Evolutionary conservation across 129 eudicot species (phyloP), one percentile per base, ranked within the genome.

Genomic region (Flaveria trinervia): DNA sequence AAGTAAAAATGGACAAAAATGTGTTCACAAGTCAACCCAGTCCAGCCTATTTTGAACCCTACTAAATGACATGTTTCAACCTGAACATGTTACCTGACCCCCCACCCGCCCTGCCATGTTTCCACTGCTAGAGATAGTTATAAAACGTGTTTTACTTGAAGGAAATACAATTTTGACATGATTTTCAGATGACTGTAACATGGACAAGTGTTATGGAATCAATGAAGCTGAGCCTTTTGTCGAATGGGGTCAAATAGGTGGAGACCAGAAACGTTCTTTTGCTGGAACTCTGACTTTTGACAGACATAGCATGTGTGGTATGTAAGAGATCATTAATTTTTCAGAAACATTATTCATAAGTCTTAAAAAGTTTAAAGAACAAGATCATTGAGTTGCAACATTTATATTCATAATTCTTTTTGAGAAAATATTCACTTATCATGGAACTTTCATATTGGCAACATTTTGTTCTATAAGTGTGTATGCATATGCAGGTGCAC

Each of bases 151-250:
- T 39, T 73, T 67, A 43, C 80, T 57, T 44, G 56, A 22, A 22
- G 64, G 54, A n/a, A 43, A 74, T 73, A 43, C 43, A 33, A 9
- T 17, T 77, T 45, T 48, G 50, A 60, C 18, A 54, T 80, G 51
- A 54, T 57, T 62, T 57, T 67, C 57, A 92, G 98, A 89, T 89
- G 96, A 89, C 90, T 66, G 86, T 92, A 46, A 92, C 98, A 9
- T 92, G 98, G 98, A 92, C 93, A 36, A 92, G 93, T 73, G 98
- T 54, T 92, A 92, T 77, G 88, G 84, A 61, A 79, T 92, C 3
- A 22, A 70, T 67, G 92, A 88, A 49, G 93, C 98, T 22, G 76
- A 55, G 23, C 84, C 98, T 39, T 81, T 92, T 70, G 89, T 92
- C n/a, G 84, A 85, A 73, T 92, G 96, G 97, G 97, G 92, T 61